These are phyloP conservation scores for Yarrowia sp. DNA, from an alignment of 805 yeast genomes.

Conservation along the genomic window DNA sequence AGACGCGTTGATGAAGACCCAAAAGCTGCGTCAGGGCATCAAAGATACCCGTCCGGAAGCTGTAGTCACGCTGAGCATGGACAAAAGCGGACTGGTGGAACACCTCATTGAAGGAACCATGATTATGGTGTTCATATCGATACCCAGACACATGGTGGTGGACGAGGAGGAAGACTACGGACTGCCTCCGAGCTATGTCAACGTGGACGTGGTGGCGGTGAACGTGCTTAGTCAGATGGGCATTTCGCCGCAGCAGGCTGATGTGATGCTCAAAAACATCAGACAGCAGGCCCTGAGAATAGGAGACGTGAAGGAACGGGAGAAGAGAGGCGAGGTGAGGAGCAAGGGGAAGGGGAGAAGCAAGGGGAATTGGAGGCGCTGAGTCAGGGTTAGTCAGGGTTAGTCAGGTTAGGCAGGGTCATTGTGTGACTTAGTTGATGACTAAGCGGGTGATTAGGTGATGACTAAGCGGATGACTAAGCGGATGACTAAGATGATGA, in stretches of 20 bases:
- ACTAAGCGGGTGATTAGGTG: too few species aligned
- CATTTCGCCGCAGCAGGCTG: not conserved
- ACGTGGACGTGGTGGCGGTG: conserved; percentile 3
- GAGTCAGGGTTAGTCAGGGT: too few species aligned
- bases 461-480: too few species aligned
- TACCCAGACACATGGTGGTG: not conserved
- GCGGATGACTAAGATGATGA: too few species aligned
- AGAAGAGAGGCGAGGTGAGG: not conserved
- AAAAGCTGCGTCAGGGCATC: conserved; percentile 4
- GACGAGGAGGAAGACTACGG: conserved; percentile 17
- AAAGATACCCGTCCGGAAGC: conserved; percentile 4
- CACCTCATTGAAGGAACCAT: conserved; percentile 18
- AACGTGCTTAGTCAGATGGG: conserved; percentile 5
- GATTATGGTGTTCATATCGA: conserved; percentile 5
- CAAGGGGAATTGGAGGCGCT: too few species aligned
- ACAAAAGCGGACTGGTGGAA: conserved; percentile 1
- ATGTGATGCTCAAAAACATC: not conserved
- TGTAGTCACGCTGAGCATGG: conserved; percentile 8
- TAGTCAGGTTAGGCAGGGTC: too few species aligned
- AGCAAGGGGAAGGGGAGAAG: too few species aligned
- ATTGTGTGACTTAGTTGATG: too few species aligned
- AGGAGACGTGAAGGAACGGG: not conserved
- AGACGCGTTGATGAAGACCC: conserved; percentile 28
- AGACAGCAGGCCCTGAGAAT: conserved; percentile 21
- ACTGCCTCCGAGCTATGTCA: conserved; percentile 12